Evolutionary conservation across 2,329 filamentous ascomycete genomes (phyloP), one percentile per base, ranked within the genome.

Genomic region (Tolypocladium inflatum): DNA sequence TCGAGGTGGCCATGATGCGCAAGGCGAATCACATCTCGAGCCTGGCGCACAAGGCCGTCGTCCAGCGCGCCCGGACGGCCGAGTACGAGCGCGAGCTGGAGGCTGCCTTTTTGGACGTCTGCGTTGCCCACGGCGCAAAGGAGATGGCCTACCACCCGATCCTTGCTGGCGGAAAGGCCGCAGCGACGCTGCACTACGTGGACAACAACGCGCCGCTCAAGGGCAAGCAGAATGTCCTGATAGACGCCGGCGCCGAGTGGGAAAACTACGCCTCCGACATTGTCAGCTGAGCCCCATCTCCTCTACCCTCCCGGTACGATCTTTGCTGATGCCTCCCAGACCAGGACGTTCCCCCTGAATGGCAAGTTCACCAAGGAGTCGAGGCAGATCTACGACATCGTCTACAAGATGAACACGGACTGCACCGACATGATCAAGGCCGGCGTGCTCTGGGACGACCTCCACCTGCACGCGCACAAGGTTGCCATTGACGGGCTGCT

Each of bases 141-240:
- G 85, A 94, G 65, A 91, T 95, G 77, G 87, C 93, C 1, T 97
- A 97, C 73, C 84, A 89, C 63, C 87, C 88, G 60, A 97, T 97
- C 66, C 85, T 94, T 21, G 93, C 91, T 0, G 83, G 84, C 39
- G 93, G 93, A 13, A 81, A 85, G 6, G 87, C 89, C 19, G 92
- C 89, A 0, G 90, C 91, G 6, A 94, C 90, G 1, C 80, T 97
- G 39, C 93, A 97, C 74, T 97, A 97, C 66, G 84, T 91, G 30
- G 83, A 87, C 67, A 96, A 96, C 70, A 79, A 91, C 62, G 80
- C 87, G 67, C 79, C 85, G 0, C 75, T 93, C 41, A 74, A 75
- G 1, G 84, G 84, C 50, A 91, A 93, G 74, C 83, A 90, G 57
- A 87, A 95, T 65, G 74, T 97, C 56, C 81, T 96, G 58, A 76